Evolutionary conservation across 306 rosid species (phyloP).

Genomic region (Arachis hypogaea): DNA sequence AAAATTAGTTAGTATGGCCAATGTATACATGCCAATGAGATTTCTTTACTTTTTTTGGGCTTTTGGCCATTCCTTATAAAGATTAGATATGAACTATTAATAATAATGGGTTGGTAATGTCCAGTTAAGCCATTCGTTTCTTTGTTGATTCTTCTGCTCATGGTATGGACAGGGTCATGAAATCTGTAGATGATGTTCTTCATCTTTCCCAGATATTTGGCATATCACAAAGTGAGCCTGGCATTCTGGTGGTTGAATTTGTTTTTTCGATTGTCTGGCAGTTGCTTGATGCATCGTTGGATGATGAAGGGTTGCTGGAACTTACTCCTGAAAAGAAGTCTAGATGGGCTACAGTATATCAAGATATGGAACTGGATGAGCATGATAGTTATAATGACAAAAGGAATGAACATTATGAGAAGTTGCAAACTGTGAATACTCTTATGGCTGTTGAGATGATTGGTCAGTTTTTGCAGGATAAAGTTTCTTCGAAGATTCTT

Average conservation of each 20-base stretch:
- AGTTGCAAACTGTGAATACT: constrained; percentile 63
- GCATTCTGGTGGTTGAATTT: constrained; percentile 84
- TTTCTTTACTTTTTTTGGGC: neutral
- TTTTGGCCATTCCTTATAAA: too few species aligned
- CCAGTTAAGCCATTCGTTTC: constrained; percentile 15
- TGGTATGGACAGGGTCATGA: constrained; percentile 73
- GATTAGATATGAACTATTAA: too few species aligned
- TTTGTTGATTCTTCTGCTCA: constrained; percentile 43
- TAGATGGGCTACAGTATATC: constrained; percentile 67
- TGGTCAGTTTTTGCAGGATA: constrained; percentile 76
- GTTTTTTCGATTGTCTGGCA: constrained; percentile 81
- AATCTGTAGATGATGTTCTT: constrained; percentile 72
- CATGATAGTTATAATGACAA: constrained; percentile 53
- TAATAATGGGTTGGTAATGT: neutral
- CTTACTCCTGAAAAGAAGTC: constrained; percentile 62
- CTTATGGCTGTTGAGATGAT: constrained; percentile 74
- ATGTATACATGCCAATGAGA: too few species aligned
- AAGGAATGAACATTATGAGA: constrained; percentile 61
- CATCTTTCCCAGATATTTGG: constrained; percentile 74
- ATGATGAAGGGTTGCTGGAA: constrained; percentile 84
- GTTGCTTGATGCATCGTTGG: constrained; percentile 88
- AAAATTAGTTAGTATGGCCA: too few species aligned
- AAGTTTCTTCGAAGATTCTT: constrained; percentile 69
- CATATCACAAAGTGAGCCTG: constrained; percentile 70
- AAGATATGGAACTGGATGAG: constrained; percentile 78